Evolutionary conservation across 106 monocot genomes (phyloP).

Genomic region (Platanthera guangdongensis): DNA sequence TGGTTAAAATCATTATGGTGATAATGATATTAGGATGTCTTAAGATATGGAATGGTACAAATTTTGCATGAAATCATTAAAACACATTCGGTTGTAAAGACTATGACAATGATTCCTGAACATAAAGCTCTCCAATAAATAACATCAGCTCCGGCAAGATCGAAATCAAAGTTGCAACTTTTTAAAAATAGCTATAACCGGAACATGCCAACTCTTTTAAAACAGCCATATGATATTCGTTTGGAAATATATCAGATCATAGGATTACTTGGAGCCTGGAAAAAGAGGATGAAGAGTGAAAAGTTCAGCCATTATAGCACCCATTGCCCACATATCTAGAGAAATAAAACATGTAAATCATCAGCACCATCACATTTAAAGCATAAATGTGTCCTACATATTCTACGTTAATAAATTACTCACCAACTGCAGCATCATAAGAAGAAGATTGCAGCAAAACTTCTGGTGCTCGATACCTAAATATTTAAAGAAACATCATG

Average conservation of each 20-base stretch:
- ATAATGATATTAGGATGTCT: background rate
- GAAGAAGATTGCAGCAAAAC: constrained; percentile 37
- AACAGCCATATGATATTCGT: background rate
- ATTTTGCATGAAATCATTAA: background rate
- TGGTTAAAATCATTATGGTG: background rate
- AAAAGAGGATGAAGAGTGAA: constrained; percentile 92
- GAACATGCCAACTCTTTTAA: background rate
- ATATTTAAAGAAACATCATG: background rate
- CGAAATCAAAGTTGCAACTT: background rate
- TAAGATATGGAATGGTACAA: background rate
- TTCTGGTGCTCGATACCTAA: constrained; percentile 53
- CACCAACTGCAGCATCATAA: constrained; percentile 79
- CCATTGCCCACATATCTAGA: constrained; percentile 99
- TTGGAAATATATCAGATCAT: background rate
- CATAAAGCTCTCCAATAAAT: background rate
- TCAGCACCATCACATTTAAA: background rate
- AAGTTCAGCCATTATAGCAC: constrained; percentile 95
- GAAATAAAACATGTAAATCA: constrained; percentile 2
- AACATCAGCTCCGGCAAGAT: background rate
- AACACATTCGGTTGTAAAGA: background rate
- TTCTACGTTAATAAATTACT: constrained; percentile 13
- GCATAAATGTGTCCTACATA: background rate
- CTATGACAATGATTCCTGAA: background rate
- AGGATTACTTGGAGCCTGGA: constrained; percentile 68
- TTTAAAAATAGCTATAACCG: background rate